Evolutionary conservation across 2,329 filamentous ascomycete genomes (phyloP).

Genomic region (Emydomyces testavorans): DNA sequence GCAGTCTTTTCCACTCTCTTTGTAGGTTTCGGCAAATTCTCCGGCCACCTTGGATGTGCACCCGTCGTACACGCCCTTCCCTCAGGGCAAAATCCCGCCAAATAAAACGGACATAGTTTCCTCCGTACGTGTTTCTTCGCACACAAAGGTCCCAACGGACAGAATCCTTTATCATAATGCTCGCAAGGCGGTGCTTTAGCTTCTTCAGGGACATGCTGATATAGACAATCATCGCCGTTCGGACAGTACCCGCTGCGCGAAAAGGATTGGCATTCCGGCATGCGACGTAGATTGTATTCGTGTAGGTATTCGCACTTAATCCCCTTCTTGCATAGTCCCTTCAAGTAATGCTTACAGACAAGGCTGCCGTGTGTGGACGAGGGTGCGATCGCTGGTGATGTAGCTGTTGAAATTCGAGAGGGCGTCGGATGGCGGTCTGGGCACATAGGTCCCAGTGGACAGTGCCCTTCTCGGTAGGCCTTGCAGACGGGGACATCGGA

Average conservation of each 20-base stretch:
- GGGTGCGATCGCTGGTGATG: conserved; percentile 33
- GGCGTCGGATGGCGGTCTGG: conserved; percentile 64
- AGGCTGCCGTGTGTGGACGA: conserved; percentile 44
- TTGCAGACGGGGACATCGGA: conserved; percentile 72
- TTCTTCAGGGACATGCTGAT: conserved; percentile 77
- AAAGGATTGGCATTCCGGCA: conserved; percentile 98
- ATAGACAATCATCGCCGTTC: conserved; percentile 92
- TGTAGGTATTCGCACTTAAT: conserved; percentile 95
- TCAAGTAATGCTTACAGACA: conserved; percentile 98
- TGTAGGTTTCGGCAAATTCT: conserved; percentile 51
- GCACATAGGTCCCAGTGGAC: conserved; percentile 72
- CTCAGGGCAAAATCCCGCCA: conserved; percentile 90
- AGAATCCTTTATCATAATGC: conserved; percentile 92
- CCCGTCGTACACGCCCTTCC: conserved; percentile 63
- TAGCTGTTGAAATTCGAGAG: conserved; percentile 34
- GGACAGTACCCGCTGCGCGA: conserved; percentile 87
- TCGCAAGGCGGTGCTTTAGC: conserved; percentile 69
- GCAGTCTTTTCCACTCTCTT: conserved; percentile 58
- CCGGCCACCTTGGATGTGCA: conserved; percentile 67
- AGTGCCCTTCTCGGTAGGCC: conserved; percentile 74
- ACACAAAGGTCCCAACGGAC: conserved; percentile 75
- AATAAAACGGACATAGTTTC: conserved; percentile 69
- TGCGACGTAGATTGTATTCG: conserved; percentile 95
- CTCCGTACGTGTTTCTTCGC: conserved; percentile 79
- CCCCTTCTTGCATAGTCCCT: conserved; percentile 94